phyloP scores from a whole-genome alignment of 352 stramenopile species.

The Plasmopara viticola region DNA sequence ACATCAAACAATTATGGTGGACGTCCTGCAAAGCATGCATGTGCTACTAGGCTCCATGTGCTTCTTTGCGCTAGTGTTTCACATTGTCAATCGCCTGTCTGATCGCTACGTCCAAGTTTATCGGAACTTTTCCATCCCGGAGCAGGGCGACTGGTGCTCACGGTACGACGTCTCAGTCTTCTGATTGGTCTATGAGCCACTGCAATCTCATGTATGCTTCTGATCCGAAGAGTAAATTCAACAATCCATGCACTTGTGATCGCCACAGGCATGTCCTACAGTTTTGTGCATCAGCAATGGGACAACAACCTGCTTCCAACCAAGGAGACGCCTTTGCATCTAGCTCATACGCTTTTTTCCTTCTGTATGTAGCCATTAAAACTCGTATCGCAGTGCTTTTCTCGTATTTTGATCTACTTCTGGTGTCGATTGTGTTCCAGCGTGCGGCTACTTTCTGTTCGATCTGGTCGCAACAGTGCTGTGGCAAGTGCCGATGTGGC shows the following conservation, averaged over 20 bases:
- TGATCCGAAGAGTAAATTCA: slow-evolving; percentile 58
- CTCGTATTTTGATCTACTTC: background rate
- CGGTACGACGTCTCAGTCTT: slow-evolving; percentile 27
- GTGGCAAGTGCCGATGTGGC: slow-evolving; percentile 68
- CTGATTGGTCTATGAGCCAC: background rate
- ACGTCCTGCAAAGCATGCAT: slow-evolving; percentile 26
- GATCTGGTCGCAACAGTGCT: slow-evolving; percentile 67
- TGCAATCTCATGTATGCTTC: slow-evolving; percentile 2
- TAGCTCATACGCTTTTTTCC: slow-evolving; percentile 62
- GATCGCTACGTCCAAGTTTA: slow-evolving; percentile 52
- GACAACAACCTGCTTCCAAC: slow-evolving; percentile 53
- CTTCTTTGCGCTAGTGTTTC: slow-evolving; percentile 58
- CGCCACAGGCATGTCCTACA: slow-evolving; percentile 56
- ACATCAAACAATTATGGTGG: slow-evolving; percentile 4
- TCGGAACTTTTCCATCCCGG: slow-evolving; percentile 54
- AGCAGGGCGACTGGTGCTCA: slow-evolving; percentile 79
- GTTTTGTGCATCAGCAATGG: slow-evolving; percentile 53
- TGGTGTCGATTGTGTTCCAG: slow-evolving; percentile 22
- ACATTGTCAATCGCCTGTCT: slow-evolving; percentile 42
- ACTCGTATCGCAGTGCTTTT: background rate
- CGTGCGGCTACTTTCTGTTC: slow-evolving; percentile 78
- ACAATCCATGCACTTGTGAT: slow-evolving; percentile 72
- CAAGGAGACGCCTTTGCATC: slow-evolving; percentile 33
- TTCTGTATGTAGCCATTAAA: slow-evolving; percentile 45
- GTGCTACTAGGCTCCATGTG: slow-evolving; percentile 48